Evolutionary conservation across 1,284 basidiomycete genomes (phyloP).

Genomic region (Tylopilus orsonianus): DNA sequence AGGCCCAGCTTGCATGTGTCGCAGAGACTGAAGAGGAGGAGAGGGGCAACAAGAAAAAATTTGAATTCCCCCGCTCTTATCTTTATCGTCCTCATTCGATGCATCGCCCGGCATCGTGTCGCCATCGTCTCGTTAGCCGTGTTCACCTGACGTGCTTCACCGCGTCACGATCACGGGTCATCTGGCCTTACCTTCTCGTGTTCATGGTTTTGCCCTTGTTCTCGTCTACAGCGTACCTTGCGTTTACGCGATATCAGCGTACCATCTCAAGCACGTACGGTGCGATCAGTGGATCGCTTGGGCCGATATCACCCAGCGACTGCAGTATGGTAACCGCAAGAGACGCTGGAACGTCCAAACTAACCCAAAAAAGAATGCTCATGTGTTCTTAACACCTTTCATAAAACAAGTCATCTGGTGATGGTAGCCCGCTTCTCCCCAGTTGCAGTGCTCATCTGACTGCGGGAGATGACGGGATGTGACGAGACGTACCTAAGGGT

Average conservation of each 20-base stretch:
- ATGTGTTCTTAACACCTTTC: conserved; percentile 21
- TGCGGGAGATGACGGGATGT: conserved; percentile 9
- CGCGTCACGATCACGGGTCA: conserved; percentile 12
- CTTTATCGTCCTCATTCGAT: conserved; percentile 17
- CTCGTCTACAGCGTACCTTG: neutral
- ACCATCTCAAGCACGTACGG: no score
- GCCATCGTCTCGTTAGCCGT: conserved; percentile 8
- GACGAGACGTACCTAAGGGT: neutral
- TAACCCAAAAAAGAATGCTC: conserved; percentile 7
- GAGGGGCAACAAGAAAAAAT: neutral
- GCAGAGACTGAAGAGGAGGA: neutral
- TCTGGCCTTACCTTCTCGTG: conserved; percentile 13
- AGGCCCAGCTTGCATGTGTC: no score
- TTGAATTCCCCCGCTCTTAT: neutral
- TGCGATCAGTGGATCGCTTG: no score
- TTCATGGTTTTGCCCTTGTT: neutral
- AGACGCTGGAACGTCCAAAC: neutral
- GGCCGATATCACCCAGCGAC: neutral
- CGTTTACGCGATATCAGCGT: neutral
- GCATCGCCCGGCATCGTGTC: conserved; percentile 14
- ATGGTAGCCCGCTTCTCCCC: neutral
- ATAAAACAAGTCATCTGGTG: conserved; percentile 13
- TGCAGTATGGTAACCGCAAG: neutral
- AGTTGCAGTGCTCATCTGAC: conserved; percentile 13
- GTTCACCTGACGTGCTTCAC: conserved; percentile 18